phyloP scores from a whole-genome alignment of 495 filamentous ascomycete genomes.

The Lasiosphaeria miniovina region DNA sequence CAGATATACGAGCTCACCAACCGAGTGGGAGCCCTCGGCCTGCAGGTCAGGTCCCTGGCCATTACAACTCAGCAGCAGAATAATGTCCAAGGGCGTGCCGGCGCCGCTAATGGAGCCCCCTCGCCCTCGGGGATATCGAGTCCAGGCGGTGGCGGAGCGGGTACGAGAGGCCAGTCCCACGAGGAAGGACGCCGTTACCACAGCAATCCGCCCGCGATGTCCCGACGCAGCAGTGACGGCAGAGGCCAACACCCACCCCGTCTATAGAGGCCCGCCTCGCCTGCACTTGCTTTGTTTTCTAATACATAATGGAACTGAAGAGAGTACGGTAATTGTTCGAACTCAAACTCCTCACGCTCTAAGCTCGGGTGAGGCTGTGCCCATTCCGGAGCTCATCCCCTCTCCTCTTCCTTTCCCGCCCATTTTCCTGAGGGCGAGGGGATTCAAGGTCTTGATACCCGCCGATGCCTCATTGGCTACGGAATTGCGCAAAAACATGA shows the following conservation, averaged over 20 bases:
- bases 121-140: not conserved
- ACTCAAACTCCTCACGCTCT: no score
- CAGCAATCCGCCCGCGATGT: not conserved
- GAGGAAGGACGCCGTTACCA: not conserved
- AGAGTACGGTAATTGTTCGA: no score
- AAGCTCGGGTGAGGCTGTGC: no score
- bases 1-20: constrained; percentile 52
- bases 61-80: constrained; percentile 38
- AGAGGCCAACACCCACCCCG: constrained; percentile 14
- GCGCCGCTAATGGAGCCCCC: not conserved
- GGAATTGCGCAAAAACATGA: no score
- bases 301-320: no score
- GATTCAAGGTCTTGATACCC: no score
- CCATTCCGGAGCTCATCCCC: no score
- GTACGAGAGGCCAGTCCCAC: not conserved
- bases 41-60: constrained; percentile 53
- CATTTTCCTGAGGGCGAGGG: no score
- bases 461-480: no score
- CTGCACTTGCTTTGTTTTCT: no score
- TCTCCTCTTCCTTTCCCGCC: no score
- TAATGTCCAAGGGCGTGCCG: constrained; percentile 14
- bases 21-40: constrained; percentile 48
- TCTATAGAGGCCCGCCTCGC: not conserved
- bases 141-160: not conserved
- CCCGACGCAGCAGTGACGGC: constrained; percentile 4